Conservation (phyloP, 1,139 yeast species). For the Candida sanyaensis region DNA sequence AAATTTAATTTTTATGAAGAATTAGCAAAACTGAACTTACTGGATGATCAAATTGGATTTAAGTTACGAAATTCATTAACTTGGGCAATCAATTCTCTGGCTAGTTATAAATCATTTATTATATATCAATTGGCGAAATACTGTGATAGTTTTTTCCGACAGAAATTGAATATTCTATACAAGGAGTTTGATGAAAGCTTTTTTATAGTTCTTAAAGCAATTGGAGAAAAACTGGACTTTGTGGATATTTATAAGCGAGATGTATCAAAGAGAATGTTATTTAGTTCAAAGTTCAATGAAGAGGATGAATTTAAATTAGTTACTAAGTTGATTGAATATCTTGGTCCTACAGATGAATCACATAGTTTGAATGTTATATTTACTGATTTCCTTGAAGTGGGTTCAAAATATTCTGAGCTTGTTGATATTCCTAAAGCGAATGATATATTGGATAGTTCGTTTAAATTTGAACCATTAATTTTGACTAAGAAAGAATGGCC, state of each 20-base stretch:
- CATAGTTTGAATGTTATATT: conserved; percentile 35
- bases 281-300: conserved; percentile 24
- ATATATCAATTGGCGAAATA: conserved; percentile 32
- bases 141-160: conserved; percentile 35
- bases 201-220: conserved; percentile 31
- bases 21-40: not conserved
- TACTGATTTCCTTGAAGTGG: conserved; percentile 29
- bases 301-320: conserved; percentile 28
- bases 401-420: conserved; percentile 16
- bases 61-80: conserved; percentile 31
- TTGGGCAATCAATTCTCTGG: conserved; percentile 23
- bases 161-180: conserved; percentile 16
- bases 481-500: conserved; percentile 45
- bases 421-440: conserved; percentile 1
- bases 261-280: conserved; percentile 34
- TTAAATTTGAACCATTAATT: conserved; percentile 36
- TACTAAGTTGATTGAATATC: conserved; percentile 22
- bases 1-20: conserved; percentile 1
- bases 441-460: conserved; percentile 1
- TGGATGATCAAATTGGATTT: conserved; percentile 24
- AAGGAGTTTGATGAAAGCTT: conserved; percentile 23
- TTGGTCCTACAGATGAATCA: conserved; percentile 38
- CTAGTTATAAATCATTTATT: conserved; percentile 19
- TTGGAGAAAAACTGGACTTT: conserved; percentile 38
- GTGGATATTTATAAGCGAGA: conserved; percentile 35